Conservation (phyloP, 495 filamentous ascomycete species). For the Pseudevernia furfuracea region DNA sequence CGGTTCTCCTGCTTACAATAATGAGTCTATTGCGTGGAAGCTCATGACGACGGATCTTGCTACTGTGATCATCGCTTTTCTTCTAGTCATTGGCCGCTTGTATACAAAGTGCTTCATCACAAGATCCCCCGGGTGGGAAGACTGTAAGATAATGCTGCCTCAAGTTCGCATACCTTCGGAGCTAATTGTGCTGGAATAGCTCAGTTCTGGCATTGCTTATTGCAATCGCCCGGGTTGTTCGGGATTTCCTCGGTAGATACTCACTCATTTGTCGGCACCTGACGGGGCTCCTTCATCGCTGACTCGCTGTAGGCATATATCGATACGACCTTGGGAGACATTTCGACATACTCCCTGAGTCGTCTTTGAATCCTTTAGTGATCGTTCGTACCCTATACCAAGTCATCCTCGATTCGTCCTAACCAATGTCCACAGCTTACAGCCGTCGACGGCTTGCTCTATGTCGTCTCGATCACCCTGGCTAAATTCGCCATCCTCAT, state of each 20-base stretch:
- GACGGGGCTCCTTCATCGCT: not conserved
- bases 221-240: not conserved
- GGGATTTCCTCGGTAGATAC: not conserved
- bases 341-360: not conserved
- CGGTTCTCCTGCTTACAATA: not conserved
- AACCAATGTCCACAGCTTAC: not conserved
- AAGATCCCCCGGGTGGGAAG: conserved; percentile 16
- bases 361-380: not conserved
- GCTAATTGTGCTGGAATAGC: not conserved
- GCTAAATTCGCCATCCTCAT: not conserved
- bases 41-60: not conserved
- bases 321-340: not conserved
- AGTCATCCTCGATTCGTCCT: not conserved
- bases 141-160: not conserved
- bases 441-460: too few species aligned
- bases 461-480: too few species aligned
- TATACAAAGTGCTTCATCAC: conserved; percentile 5
- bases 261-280: not conserved
- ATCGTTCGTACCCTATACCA: not conserved
- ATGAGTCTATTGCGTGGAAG: not conserved
- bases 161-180: too few species aligned
- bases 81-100: not conserved
- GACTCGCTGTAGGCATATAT: not conserved
- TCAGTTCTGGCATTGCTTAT: not conserved
- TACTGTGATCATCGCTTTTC: not conserved